phyloP scores from a whole-genome alignment of 345 rosid genomes.

The Lumnitzera littorea region DNA sequence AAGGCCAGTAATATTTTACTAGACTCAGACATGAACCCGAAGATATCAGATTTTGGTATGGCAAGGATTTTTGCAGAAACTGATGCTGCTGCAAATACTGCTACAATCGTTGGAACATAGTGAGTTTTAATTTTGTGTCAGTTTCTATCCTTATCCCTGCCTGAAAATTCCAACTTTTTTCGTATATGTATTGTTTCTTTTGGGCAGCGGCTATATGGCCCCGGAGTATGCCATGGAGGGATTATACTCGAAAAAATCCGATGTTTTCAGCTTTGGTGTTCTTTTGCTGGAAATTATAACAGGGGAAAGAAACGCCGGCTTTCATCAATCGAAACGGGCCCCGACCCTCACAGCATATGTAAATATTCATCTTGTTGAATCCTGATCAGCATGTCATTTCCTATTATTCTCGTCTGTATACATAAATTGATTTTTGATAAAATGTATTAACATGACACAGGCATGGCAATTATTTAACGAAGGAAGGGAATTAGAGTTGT shows the following conservation, averaged over 20 bases:
- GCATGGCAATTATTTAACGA: slow-evolving; percentile 43
- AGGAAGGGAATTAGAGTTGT: slow-evolving; percentile 26
- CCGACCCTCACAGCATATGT: slow-evolving; percentile 33
- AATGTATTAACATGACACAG: slow-evolving; percentile 10
- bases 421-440: too few relatives aligned
- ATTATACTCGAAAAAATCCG: slow-evolving; percentile 41
- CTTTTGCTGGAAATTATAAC: slow-evolving; percentile 49
- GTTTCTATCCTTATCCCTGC: too few relatives aligned
- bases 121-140: slow-evolving; percentile 9
- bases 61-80: slow-evolving; percentile 32
- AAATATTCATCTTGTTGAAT: background rate
- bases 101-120: slow-evolving; percentile 43
- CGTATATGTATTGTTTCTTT: background rate
- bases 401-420: too few relatives aligned
- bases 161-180: too few relatives aligned
- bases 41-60: slow-evolving; percentile 56
- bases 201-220: slow-evolving; percentile 48
- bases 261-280: slow-evolving; percentile 55
- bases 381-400: too few relatives aligned
- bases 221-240: slow-evolving; percentile 46
- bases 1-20: slow-evolving; percentile 51
- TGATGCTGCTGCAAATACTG: slow-evolving; percentile 29
- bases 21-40: slow-evolving; percentile 42
- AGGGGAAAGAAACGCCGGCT: slow-evolving; percentile 30
- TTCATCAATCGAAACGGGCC: slow-evolving; percentile 6